Base-by-base conservation (phyloP, 352 stramenopile species). In the Globisporangium carolinianum region DNA sequence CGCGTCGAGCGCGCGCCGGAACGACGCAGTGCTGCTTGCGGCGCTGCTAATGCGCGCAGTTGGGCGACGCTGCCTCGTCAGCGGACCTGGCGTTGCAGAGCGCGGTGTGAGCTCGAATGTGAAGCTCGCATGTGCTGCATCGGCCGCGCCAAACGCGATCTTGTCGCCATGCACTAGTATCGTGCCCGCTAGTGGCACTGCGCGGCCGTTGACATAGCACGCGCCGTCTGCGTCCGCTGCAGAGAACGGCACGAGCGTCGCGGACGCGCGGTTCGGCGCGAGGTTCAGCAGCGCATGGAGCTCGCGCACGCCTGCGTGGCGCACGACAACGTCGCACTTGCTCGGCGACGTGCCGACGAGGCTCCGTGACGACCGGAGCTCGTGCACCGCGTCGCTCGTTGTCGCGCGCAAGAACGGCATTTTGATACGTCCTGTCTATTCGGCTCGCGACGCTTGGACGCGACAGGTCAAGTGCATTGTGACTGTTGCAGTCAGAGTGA, bases 301-400 rank as follows among this genome's bases (percentile, higher is more conserved):
- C 18, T 88, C 81, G 18, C 84, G 58, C 24, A 86, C 65, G 15
- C 68, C 68, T 1, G 61, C 51, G 10, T 57, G 58, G 0, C 61
- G 55, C 6, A 91, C 60, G 4, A 91, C 79, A 14, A 88, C 61
- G 53, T 89, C 79, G 53, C 81, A 91, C 18, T 77, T 86, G 18
- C 60, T 50, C 3, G 54, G 51, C 1, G 59, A 66, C 18, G 66
- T 69, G 5, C 79, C 76, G 45, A 91, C 76, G 14, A 91, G 67
- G 10, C 67, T 87, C 71, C 77, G 84, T 51, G 80, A 78, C 51
- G 77, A 88, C 8, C 63, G 65, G 32, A 90, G 65, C 55, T 89
- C 74, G 6, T 72, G 52, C 17, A 51, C 6, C 0, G n/a, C 53
- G 5, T 45, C 18, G 41, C n/a, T 46, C 8, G 9, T 11, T 3